phyloP scores from a whole-genome alignment of 176 grass and related monocot species.

The Aegilops speltoides region DNA sequence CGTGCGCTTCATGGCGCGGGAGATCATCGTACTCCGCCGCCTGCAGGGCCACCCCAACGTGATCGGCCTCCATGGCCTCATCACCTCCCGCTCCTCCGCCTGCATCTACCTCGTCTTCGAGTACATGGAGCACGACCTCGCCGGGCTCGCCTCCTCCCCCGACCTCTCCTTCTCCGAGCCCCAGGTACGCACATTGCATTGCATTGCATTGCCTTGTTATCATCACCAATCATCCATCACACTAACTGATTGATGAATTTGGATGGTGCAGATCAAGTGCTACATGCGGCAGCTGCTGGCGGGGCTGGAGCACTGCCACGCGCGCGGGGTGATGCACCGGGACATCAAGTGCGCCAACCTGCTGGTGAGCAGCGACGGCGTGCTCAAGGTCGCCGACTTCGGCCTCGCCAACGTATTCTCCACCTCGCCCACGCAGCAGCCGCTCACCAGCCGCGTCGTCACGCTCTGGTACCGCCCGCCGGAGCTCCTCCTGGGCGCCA shows the following conservation, averaged over 20 bases:
- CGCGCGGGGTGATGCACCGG: constrained; percentile 76
- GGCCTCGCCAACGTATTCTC: constrained; percentile 70
- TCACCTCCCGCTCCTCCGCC: constrained; percentile 44
- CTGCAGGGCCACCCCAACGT: constrained; percentile 52
- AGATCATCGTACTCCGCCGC: constrained; percentile 53
- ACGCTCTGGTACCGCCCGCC: constrained; percentile 97
- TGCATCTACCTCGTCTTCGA: constrained; percentile 88
- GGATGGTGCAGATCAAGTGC: constrained; percentile 70
- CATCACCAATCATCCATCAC: neutral
- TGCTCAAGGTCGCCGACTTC: constrained; percentile 94
- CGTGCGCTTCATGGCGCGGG: constrained; percentile 62
- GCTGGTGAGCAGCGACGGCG: constrained; percentile 68
- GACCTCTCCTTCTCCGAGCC: constrained; percentile 45
- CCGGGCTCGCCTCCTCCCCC: constrained; percentile 54
- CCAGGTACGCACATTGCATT: constrained; percentile 6
- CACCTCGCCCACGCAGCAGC: neutral
- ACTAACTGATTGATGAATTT: neutral
- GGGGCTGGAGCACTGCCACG: constrained; percentile 89
- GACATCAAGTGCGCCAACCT: constrained; percentile 98
- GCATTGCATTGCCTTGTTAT: neutral
- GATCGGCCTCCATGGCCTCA: constrained; percentile 40
- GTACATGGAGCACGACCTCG: constrained; percentile 98
- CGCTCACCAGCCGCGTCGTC: constrained; percentile 78
- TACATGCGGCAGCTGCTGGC: constrained; percentile 87
- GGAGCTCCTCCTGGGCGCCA: constrained; percentile 86